Percentiles rank a stretch among this genome's conserved stretches.
Evolutionary conservation across 2,329 filamentous ascomycete species (phyloP).

Genomic region (Penicillium frequentans): DNA sequence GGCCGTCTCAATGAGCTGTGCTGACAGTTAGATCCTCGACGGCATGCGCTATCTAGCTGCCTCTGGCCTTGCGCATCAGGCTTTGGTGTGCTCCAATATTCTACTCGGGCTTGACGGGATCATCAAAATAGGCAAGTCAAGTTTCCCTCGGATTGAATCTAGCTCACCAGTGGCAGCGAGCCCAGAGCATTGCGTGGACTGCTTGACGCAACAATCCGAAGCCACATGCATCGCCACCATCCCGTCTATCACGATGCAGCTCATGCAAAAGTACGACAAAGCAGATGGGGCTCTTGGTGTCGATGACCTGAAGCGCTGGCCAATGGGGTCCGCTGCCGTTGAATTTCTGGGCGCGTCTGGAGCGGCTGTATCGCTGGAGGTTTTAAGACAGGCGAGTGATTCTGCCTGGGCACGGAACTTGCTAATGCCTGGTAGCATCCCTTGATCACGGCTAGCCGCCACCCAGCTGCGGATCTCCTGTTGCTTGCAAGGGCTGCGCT

Average conservation of each 20-base stretch:
- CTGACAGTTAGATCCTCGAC: no score
- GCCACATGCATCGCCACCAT: constrained; percentile 11
- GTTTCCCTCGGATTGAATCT: background rate
- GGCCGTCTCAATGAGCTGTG: no score
- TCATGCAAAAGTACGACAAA: constrained; percentile 36
- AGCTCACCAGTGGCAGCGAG: constrained; percentile 1
- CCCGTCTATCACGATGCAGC: constrained; percentile 28
- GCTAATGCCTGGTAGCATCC: no score
- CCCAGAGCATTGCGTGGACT: background rate
- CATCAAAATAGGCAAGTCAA: constrained; percentile 27
- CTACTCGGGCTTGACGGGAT: constrained; percentile 24
- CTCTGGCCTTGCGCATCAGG: constrained; percentile 21
- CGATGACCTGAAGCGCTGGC: constrained; percentile 21
- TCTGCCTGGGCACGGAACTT: no score
- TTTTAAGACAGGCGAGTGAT: no score
- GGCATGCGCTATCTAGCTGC: no score
- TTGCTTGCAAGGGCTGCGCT: no score
- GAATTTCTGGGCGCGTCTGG: no score
- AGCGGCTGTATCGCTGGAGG: no score
- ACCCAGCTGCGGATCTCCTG: no score
- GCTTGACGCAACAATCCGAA: background rate
- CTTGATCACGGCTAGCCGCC: no score
- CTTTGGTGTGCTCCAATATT: constrained; percentile 27
- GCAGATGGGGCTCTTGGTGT: constrained; percentile 30
- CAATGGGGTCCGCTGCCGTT: no score